Evolutionary conservation across 768 basidiomycete genomes (phyloP), one percentile per base, ranked within the genome.

Genomic region (Sporobolomyces roseus): DNA sequence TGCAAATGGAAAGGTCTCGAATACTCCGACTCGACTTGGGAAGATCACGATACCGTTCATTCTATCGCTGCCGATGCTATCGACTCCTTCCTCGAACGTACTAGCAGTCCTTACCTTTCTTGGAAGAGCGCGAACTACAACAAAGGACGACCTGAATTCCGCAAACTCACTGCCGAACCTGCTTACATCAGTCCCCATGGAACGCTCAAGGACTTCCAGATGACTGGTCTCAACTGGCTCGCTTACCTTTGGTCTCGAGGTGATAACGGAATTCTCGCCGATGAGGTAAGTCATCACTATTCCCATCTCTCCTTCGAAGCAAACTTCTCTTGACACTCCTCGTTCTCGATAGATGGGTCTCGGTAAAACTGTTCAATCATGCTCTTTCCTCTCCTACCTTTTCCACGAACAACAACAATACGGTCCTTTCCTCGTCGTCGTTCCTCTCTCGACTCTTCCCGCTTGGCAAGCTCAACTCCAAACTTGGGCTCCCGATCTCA

Each of bases 171-270:
- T 35, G 87, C 87, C 75, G 92, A 96, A 78, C 96, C 96, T 4
- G 86, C 87, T 3, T 98, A 94, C 78, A 84, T 98, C 75, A 78
- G 76, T 6, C 90, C 88, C 0, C 92, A 93, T 35, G 92, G 92
- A 9, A 79, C 86, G 70, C 83, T 98, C 68, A 99, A 99, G 80
- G 96, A 98, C 76, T 99, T 99, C 82, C 96, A 99, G 81, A 83
- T 98, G 46, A 96, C 92, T 3, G 96, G 96, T 29, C 83, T 99
- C 71, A 99, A 99, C 77, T 99, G 96, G 96, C 83, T 99, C n/a
- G 88, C 91, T 6, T 98, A 94, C 79, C 81, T 93, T 21, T 98
- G 96, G 96, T 87, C 85, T 72, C 86, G 91, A 74, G 90, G 90
- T 13, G 89, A 94, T 75, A 98, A 98, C 77, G 96, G 96, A 25